Percentiles rank a stretch among this genome's conserved stretches.
Conservation (phyloP, 2,329 filamentous ascomycete species). For the Neofusicoccum kwambonambiense region DNA sequence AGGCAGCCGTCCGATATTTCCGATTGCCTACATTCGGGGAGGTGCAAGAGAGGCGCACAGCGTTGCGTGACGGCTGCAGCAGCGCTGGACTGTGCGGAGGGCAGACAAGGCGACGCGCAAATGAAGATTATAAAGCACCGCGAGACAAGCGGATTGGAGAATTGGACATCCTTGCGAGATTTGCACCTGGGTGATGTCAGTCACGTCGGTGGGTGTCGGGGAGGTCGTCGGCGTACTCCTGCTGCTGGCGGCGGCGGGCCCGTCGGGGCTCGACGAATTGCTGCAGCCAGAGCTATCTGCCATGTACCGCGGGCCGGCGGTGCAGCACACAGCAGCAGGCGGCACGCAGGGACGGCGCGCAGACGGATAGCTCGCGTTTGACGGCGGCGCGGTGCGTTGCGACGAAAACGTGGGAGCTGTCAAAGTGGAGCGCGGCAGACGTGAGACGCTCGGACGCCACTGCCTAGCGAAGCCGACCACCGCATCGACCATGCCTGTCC, state of each 20-base stretch:
- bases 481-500: background rate
- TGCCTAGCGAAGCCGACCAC: slow-evolving; percentile 4
- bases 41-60: too few relatives aligned
- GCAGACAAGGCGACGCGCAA: background rate
- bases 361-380: background rate
- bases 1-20: background rate
- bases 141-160: background rate
- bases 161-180: background rate
- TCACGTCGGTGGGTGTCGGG: background rate
- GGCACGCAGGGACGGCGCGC: background rate
- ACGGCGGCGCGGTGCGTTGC: background rate
- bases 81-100: background rate
- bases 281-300: background rate
- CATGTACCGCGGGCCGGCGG: background rate
- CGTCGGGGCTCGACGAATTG: background rate
- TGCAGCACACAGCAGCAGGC: background rate
- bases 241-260: too few relatives aligned
- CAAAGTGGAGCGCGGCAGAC: background rate
- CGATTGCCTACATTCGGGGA: background rate
- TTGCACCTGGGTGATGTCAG: background rate
- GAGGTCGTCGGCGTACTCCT: too few relatives aligned
- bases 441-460: background rate
- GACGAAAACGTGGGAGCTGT: background rate
- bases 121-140: background rate
- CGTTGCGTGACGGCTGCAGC: background rate